Evolutionary conservation across 176 grass and related monocot species (phyloP).

Genomic region (Eleusine coracana): DNA sequence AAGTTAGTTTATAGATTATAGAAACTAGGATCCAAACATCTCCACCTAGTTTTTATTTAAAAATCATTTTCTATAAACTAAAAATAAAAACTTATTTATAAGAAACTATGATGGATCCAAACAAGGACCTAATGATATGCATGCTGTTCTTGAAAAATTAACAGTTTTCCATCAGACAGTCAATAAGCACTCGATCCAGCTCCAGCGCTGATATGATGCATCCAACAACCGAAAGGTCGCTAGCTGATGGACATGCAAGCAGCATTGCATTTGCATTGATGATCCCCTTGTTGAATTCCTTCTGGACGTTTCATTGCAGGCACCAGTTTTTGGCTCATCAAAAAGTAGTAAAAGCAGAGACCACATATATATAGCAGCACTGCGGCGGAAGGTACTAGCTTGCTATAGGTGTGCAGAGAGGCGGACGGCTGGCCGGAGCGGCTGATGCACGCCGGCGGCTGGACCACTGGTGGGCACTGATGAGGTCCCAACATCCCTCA

Average conservation of each 20-base stretch:
- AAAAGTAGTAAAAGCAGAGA: constrained; percentile 16
- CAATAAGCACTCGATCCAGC: not conserved
- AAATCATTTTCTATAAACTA: too few species aligned
- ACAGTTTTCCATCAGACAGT: too few species aligned
- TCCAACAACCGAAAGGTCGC: not conserved
- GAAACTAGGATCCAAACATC: too few species aligned
- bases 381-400: not conserved
- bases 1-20: too few species aligned
- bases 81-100: too few species aligned
- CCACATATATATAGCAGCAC: not conserved
- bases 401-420: not conserved
- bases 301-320: not conserved
- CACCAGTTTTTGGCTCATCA: not conserved
- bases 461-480: not conserved
- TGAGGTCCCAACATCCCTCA: not conserved
- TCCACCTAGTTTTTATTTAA: too few species aligned
- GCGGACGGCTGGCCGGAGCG: not conserved
- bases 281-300: not conserved
- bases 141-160: too few species aligned
- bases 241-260: not conserved
- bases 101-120: too few species aligned
- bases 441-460: constrained; percentile 9
- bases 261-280: not conserved
- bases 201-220: not conserved
- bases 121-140: too few species aligned